A percentile compares a stretch with the other conserved stretches of the same genome.
Conservation (phyloP, 208 protist species). For the Crithidia sp. region DNA sequence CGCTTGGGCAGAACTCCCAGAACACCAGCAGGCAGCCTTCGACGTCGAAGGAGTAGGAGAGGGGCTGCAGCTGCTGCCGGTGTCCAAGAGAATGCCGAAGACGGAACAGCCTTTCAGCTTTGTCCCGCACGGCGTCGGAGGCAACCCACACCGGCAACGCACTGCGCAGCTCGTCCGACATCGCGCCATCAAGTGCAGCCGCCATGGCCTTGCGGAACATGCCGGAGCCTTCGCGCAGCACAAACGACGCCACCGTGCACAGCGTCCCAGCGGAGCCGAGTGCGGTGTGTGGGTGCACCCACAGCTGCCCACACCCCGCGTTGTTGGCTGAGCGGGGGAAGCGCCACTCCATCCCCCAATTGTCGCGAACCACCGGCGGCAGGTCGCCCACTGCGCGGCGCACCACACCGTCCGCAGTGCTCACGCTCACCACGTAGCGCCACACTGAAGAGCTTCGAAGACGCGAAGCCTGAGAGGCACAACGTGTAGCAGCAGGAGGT, state of each 20-base stretch:
- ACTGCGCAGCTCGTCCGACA: conserved; percentile 15
- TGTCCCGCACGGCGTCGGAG: background rate
- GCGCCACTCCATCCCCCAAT: conserved; percentile 7
- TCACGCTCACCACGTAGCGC: conserved; percentile 13
- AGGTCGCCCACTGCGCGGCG: conserved; percentile 4
- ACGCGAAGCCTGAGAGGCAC: background rate
- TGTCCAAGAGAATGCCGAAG: background rate
- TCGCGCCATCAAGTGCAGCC: conserved; percentile 1
- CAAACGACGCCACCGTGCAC: conserved; percentile 13
- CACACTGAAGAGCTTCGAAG: background rate
- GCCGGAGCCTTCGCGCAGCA: conserved; percentile 6
- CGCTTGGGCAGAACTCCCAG: background rate
- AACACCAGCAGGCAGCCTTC: background rate
- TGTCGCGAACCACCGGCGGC: conserved; percentile 8
- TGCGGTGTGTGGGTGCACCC: background rate
- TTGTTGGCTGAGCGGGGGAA: background rate
- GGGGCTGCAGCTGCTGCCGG: too few species aligned
- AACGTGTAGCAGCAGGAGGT: background rate
- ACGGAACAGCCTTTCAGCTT: background rate
- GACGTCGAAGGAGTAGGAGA: background rate
- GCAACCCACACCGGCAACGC: conserved; percentile 4
- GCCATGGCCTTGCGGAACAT: background rate
- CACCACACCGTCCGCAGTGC: conserved; percentile 2
- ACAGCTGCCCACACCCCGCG: background rate
- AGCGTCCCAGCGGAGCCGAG: conserved; percentile 9